These are phyloP conservation scores for Leucaena leucocephala DNA, from an alignment of 306 rosid species.

Conservation along the genomic window DNA sequence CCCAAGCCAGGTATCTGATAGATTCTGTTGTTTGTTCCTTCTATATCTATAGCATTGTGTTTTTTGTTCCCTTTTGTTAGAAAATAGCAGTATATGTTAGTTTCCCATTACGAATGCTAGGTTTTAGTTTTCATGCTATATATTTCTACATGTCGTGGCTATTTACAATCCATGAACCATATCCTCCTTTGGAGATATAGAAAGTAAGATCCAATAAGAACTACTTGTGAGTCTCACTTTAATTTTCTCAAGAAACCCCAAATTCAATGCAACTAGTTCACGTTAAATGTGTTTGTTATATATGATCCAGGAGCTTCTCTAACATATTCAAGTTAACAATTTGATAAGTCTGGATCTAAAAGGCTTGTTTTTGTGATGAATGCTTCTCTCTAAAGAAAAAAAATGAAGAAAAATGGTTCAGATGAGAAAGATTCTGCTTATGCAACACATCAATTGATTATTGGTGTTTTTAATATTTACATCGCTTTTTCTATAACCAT, in stretches of 20 bases:
- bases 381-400: neutral
- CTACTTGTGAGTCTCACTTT: neutral
- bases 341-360: neutral
- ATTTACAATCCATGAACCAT: neutral
- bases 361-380: neutral
- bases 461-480: neutral
- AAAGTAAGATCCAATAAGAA: neutral
- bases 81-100: neutral
- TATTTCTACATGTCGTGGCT: neutral
- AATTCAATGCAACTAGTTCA: neutral
- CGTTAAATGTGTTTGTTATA: neutral
- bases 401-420: neutral
- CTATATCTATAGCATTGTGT: neutral
- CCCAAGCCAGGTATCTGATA: slow-evolving; percentile 79
- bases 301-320: neutral
- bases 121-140: neutral
- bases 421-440: neutral
- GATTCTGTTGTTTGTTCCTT: neutral
- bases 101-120: neutral
- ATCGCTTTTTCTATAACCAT: neutral
- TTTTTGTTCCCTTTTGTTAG: neutral
- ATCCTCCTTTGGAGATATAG: neutral
- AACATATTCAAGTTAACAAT: neutral
- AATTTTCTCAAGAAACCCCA: neutral
- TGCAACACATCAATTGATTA: no score